phyloP scores from a whole-genome alignment of 495 filamentous ascomycete species.

The Ramalina intermedia region DNA sequence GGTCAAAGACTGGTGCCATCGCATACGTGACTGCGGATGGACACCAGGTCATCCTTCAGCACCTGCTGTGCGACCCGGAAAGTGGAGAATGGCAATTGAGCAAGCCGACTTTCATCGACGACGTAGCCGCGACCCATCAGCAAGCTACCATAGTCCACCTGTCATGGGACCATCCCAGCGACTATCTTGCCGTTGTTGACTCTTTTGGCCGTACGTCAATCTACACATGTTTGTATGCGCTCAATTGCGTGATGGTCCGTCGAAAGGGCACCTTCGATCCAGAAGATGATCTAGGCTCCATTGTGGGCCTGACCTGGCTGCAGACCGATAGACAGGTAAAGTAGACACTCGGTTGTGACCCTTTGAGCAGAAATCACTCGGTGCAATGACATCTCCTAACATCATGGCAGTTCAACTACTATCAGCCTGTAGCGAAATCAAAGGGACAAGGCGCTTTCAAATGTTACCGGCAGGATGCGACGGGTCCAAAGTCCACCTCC shows the following conservation, averaged over 20 bases:
- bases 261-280: constrained; percentile 43
- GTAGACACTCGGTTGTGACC: background rate
- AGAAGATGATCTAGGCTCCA: constrained; percentile 53
- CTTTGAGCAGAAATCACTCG: background rate
- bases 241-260: constrained; percentile 48
- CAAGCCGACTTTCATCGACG: constrained; percentile 34
- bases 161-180: constrained; percentile 59
- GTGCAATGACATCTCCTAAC: constrained; percentile 4
- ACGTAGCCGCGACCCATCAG: constrained; percentile 30
- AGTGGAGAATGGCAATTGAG: constrained; percentile 70
- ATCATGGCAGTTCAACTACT: constrained; percentile 20
- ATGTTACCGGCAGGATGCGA: constrained; percentile 30
- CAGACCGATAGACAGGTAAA: constrained; percentile 43
- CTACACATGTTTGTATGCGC: constrained; percentile 40
- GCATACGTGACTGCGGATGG: constrained; percentile 67
- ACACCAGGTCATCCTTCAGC: constrained; percentile 49
- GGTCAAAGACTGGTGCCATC: constrained; percentile 82
- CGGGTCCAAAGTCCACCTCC: constrained; percentile 53
- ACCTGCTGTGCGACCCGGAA: constrained; percentile 52
- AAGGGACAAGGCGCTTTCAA: constrained; percentile 38
- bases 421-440: constrained; percentile 31
- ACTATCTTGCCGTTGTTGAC: constrained; percentile 67
- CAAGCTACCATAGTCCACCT: constrained; percentile 54
- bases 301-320: constrained; percentile 81
- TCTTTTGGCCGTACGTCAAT: constrained; percentile 57